Evolutionary conservation across 129 eudicot genomes (phyloP), one percentile per base, ranked within the genome.

Genomic region (Helichrysum umbraculigerum): DNA sequence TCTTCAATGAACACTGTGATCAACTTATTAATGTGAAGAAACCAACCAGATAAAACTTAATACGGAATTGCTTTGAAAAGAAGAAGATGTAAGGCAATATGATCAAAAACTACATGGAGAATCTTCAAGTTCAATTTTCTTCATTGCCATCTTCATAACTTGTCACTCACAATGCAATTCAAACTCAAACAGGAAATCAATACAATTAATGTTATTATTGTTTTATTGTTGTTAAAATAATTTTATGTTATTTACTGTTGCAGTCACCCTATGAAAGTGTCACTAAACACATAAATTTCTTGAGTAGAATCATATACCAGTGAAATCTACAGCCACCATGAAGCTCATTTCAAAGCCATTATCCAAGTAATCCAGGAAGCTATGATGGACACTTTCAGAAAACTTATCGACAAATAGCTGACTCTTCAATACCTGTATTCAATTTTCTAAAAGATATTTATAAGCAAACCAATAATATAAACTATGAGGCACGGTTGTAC

Each of bases 301-400:
- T 15, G 66, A 71, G 32, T 20, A 61, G 69, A 44, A 51, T 30
- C 17, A 22, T n/a, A 44, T 86, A 95, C 99, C 99, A 39, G 99
- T 95, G 85, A 91, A 95, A 87, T 95, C 99, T 58, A 95, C 74
- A 28, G 99, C 99, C 77, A 89, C 97, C 99, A 95, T 95, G 87
- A 95, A 95, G 79, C 90, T 95, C 83, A 95, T 76, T 75, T 95
- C 96, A 89, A 88, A 95, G 62, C 97, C 97, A 79, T 87, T 92
- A 78, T 88, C 88, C 89, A 95, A 70, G 85, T 95, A 95, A 85
- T 95, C 99, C 70, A 95, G 93, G 81, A 95, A 95, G 30, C 97
- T 91, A 74, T 89, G 84, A 76, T 89, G 87, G 61, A 86, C 87
- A 68, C 88, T 91, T 86, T 95, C 99, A 61, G 86, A 79, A 72